phyloP scores from a whole-genome alignment of 768 basidiomycete species.

The Hypsizygus marmoreus region DNA sequence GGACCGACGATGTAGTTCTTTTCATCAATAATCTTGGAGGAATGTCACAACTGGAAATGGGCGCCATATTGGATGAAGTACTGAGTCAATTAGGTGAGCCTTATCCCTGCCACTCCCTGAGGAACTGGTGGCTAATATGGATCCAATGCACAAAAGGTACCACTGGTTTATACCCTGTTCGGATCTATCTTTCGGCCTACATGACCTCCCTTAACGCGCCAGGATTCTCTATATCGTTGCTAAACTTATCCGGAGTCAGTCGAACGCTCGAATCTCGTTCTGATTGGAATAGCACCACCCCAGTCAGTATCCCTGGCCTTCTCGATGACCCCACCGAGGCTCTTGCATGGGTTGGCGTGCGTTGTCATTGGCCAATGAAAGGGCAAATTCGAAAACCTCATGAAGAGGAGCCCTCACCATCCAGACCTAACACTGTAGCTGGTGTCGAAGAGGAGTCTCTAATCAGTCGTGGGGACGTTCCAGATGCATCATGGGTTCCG shows the following conservation, averaged over 20 bases:
- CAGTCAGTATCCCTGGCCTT: slow-evolving; percentile 29
- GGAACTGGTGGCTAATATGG: no score
- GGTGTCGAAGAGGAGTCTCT: no score
- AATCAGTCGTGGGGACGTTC: no score
- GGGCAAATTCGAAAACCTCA: background rate
- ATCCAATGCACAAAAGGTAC: no score
- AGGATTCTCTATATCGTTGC: slow-evolving; percentile 53
- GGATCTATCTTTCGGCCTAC: slow-evolving; percentile 50
- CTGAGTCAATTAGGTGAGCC: slow-evolving; percentile 43
- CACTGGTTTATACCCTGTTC: slow-evolving; percentile 32
- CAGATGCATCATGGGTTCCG: no score
- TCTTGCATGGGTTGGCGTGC: slow-evolving; percentile 39
- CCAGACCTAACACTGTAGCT: no score
- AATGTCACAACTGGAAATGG: slow-evolving; percentile 52
- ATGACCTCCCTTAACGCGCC: slow-evolving; percentile 67
- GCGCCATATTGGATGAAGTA: slow-evolving; percentile 47
- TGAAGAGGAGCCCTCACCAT: no score
- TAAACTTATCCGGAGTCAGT: slow-evolving; percentile 43
- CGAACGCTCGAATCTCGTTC: slow-evolving; percentile 6
- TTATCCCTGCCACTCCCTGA: no score
- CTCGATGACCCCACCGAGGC: slow-evolving; percentile 47
- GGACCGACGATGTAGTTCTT: slow-evolving; percentile 46
- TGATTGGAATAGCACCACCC: slow-evolving; percentile 3
- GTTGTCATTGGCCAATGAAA: slow-evolving; percentile 25
- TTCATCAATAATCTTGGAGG: slow-evolving; percentile 62